Evolutionary conservation across 495 filamentous ascomycete species (phyloP).

Genomic region (Oidiodendron maius): DNA sequence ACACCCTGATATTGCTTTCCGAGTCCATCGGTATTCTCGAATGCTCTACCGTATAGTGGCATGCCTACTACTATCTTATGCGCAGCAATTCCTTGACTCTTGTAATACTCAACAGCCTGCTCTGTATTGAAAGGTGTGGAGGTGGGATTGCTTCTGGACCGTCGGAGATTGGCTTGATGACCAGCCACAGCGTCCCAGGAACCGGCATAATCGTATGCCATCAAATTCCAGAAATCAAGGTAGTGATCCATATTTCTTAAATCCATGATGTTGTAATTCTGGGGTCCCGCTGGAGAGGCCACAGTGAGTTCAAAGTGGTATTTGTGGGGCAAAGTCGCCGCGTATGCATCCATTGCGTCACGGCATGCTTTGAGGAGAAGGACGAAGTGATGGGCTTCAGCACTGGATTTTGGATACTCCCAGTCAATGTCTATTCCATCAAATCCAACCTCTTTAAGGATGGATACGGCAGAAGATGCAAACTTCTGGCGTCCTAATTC

Average conservation of each 20-base stretch:
- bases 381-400: conserved; percentile 71
- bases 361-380: conserved; percentile 58
- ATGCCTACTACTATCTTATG: conserved; percentile 83
- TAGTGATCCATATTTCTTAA: conserved; percentile 69
- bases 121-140: conserved; percentile 75
- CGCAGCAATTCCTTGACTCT: conserved; percentile 50
- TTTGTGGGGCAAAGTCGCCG: conserved; percentile 39
- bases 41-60: conserved; percentile 88
- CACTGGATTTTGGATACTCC: conserved; percentile 49
- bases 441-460: conserved; percentile 60
- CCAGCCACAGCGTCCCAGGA: conserved; percentile 70
- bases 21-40: conserved; percentile 67
- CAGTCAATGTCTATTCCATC: conserved; percentile 59
- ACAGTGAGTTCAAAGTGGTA: conserved; percentile 78
- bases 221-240: conserved; percentile 89
- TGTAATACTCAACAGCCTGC: conserved; percentile 62
- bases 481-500: conserved; percentile 57
- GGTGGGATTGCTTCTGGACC: conserved; percentile 42
- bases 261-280: conserved; percentile 71
- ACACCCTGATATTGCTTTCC: conserved; percentile 64
- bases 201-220: conserved; percentile 70
- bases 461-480: conserved; percentile 58
- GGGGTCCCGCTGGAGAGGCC: conserved; percentile 58
- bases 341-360: conserved; percentile 55
- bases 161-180: conserved; percentile 77